Evolutionary conservation across 805 yeast genomes (phyloP).

Genomic region (Teunomyces tritomae): DNA sequence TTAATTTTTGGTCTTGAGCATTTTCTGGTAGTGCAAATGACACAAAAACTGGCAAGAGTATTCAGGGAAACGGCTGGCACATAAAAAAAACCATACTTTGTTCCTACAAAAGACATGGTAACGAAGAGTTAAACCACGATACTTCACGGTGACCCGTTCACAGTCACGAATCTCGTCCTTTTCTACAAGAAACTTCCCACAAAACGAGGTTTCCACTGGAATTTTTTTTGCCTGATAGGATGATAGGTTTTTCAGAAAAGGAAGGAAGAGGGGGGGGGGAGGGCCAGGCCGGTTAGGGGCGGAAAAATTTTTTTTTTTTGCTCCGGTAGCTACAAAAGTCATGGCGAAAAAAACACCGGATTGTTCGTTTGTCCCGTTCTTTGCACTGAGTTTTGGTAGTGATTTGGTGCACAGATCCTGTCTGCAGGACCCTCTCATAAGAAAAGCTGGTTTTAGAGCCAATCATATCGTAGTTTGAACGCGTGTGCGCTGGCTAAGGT

Average conservation of each 20-base stretch:
- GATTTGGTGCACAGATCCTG: not conserved
- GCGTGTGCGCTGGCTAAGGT: constrained; percentile 5
- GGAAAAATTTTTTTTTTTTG: not conserved
- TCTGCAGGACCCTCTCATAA: not conserved
- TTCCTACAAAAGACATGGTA: not conserved
- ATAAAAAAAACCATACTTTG: not conserved
- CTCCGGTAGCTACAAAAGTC: not conserved
- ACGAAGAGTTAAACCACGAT: not conserved
- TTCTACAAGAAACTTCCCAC: too few species aligned
- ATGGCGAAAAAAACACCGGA: constrained; percentile 13
- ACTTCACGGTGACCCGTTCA: too few species aligned
- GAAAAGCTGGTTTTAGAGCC: not conserved
- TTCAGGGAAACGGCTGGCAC: not conserved
- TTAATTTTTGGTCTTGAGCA: constrained; percentile 3
- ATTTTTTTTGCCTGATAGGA: not conserved
- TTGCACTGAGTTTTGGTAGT: not conserved
- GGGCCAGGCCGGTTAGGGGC: not conserved
- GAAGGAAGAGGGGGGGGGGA: not conserved
- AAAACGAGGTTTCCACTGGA: not conserved
- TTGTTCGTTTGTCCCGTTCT: constrained; percentile 16
- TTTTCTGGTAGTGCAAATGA: constrained; percentile 6
- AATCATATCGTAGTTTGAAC: constrained; percentile 1
- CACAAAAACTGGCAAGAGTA: not conserved
- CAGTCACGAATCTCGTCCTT: too few species aligned
- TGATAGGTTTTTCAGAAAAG: not conserved